phyloP scores from a whole-genome alignment of 2,329 filamentous ascomycete genomes.

The Penicillium sp. region DNA sequence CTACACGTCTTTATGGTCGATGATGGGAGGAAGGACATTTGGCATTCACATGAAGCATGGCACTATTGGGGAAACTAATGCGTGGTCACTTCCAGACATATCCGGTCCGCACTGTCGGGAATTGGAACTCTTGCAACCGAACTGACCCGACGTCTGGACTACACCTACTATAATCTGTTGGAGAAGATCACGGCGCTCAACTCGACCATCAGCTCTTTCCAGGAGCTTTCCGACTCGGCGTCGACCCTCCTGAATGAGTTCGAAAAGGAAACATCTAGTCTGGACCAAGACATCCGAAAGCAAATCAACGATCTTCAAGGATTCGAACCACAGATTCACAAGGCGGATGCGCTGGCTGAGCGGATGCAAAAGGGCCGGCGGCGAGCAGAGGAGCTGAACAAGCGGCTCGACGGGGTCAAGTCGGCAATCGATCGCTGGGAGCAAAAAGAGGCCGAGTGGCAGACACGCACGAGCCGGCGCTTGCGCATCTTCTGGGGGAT shows the following conservation, averaged over 20 bases:
- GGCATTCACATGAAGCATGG: too few species aligned
- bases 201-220: conserved; percentile 37
- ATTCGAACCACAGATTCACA: conserved; percentile 35
- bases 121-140: conserved; percentile 38
- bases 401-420: conserved; percentile 36
- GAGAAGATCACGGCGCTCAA: conserved; percentile 40
- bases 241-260: conserved; percentile 34
- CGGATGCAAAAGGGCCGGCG: conserved; percentile 35
- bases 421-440: conserved; percentile 40
- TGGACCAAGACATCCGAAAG: conserved; percentile 34
- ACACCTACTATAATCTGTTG: conserved; percentile 45
- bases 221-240: conserved; percentile 35
- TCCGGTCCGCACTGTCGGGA: conserved; percentile 31
- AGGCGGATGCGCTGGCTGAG: conserved; percentile 32
- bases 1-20: too few species aligned
- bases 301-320: conserved; percentile 34
- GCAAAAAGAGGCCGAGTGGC: conserved; percentile 38
- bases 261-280: conserved; percentile 28
- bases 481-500: conserved; percentile 36
- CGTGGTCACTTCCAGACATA: conserved; percentile 15
- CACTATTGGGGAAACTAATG: background rate
- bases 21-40: too few species aligned
- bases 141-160: conserved; percentile 43
- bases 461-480: conserved; percentile 33
- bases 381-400: conserved; percentile 32